A percentile compares a stretch with the other conserved stretches of the same genome.
These are phyloP conservation scores for Chalaropsis ovoidea DNA, from an alignment of 2,329 filamentous ascomycete genomes.

Conservation along the genomic window DNA sequence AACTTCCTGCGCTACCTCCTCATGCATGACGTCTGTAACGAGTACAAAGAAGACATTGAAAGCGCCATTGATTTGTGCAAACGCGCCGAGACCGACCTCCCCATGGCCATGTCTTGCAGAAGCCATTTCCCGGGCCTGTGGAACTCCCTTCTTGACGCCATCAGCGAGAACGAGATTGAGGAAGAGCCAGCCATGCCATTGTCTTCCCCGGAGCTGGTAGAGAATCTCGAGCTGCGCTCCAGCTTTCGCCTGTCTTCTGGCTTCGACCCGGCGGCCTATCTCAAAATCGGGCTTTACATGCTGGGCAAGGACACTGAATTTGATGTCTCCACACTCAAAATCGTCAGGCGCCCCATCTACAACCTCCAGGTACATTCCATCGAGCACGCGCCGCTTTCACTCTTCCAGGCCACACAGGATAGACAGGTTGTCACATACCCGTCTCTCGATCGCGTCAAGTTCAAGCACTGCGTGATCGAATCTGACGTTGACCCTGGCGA, in stretches of 20 bases:
- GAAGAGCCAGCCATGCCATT: background rate
- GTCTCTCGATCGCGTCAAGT: constrained; percentile 1
- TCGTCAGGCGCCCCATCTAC: background rate
- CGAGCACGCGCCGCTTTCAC: background rate
- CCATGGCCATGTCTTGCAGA: constrained; percentile 44
- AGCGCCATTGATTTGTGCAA: constrained; percentile 58
- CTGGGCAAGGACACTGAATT: background rate
- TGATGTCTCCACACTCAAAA: background rate
- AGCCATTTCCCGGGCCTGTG: constrained; percentile 61
- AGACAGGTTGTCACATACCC: constrained; percentile 8
- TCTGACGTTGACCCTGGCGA: constrained; percentile 38
- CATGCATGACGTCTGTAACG: constrained; percentile 75
- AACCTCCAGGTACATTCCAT: constrained; percentile 11
- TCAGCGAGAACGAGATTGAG: background rate
- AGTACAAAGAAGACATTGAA: constrained; percentile 59
- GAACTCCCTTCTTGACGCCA: constrained; percentile 55
- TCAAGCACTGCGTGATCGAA: constrained; percentile 36
- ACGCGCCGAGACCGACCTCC: constrained; percentile 56
- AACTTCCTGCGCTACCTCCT: constrained; percentile 87
- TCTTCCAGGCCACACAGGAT: background rate
- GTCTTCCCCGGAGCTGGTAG: background rate
- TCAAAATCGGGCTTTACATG: constrained; percentile 16
- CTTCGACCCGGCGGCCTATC: constrained; percentile 4
- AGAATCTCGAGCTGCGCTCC: background rate
- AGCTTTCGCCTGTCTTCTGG: background rate